phyloP scores from a whole-genome alignment of 23 red algal species.

The Gracilaria vermiculophylla region DNA sequence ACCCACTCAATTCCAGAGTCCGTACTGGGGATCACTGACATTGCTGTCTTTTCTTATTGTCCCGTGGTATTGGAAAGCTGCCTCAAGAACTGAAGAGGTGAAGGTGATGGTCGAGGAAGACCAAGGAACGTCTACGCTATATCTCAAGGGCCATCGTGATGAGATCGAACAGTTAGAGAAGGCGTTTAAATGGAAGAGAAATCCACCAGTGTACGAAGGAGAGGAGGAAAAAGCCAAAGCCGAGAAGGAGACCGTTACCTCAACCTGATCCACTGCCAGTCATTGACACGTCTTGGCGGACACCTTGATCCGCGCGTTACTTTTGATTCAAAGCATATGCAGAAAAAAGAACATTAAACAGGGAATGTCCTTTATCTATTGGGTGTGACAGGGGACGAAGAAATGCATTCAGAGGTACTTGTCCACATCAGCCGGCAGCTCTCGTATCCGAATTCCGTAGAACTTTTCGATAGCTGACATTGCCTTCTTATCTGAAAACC shows the following conservation, averaged over 20 bases:
- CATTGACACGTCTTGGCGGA: no score
- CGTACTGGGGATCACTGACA: conserved; percentile 44
- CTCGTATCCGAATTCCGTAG: conserved; percentile 78
- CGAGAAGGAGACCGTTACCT: background rate
- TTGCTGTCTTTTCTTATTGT: conserved; percentile 35
- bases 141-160: conserved; percentile 82
- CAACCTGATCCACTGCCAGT: background rate
- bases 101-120: conserved; percentile 74
- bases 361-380: background rate
- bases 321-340: conserved; percentile 1
- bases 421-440: conserved; percentile 77
- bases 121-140: conserved; percentile 43
- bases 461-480: conserved; percentile 79
- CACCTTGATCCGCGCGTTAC: no score
- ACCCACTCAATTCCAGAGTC: conserved; percentile 28
- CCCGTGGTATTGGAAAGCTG: conserved; percentile 80
- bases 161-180: conserved; percentile 68
- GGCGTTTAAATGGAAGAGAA: conserved; percentile 59
- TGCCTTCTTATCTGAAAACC: conserved; percentile 34
- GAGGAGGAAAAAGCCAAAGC: conserved; percentile 7
- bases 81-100: conserved; percentile 62
- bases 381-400: background rate
- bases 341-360: background rate
- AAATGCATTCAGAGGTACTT: conserved; percentile 47
- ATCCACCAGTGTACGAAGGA: conserved; percentile 59